Evolutionary conservation across 768 basidiomycete genomes (phyloP).

Genomic region (Amanita jacksonii): DNA sequence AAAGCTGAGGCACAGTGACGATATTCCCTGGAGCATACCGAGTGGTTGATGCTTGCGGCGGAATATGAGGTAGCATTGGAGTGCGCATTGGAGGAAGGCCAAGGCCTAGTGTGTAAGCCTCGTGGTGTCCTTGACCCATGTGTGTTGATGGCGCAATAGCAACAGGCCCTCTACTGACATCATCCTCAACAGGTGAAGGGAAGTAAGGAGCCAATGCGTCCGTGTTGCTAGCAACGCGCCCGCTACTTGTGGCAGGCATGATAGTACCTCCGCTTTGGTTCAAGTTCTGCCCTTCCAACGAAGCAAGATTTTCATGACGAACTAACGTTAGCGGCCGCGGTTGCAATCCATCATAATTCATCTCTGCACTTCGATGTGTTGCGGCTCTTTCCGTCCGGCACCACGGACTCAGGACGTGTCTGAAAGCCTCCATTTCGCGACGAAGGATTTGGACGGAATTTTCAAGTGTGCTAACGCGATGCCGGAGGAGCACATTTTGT

Average conservation of each 20-base stretch:
- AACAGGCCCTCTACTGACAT: too few species aligned
- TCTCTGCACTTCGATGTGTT: too few species aligned
- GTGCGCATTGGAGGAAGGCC: slow-evolving; percentile 7
- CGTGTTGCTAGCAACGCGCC: background rate
- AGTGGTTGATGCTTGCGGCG: background rate
- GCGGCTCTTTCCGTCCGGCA: slow-evolving; percentile 12
- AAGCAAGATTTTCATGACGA: too few species aligned
- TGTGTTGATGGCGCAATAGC: slow-evolving; percentile 4
- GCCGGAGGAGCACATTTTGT: slow-evolving; percentile 58
- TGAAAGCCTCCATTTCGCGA: slow-evolving; percentile 47
- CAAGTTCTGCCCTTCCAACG: background rate
- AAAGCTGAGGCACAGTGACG: slow-evolving; percentile 20
- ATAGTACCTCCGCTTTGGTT: background rate
- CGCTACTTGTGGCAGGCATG: background rate
- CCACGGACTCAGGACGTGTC: slow-evolving; percentile 50
- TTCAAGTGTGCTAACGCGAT: slow-evolving; percentile 51
- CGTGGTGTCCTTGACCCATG: background rate
- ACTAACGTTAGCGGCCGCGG: too few species aligned
- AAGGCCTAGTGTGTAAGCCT: background rate
- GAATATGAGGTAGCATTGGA: background rate
- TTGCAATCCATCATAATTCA: too few species aligned
- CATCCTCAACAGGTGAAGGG: slow-evolving; percentile 4
- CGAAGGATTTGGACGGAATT: slow-evolving; percentile 38
- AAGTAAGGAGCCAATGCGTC: slow-evolving; percentile 15
- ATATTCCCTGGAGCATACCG: slow-evolving; percentile 8